phyloP scores from a whole-genome alignment of 257 asterid species.

The Capsicum pubescens region DNA sequence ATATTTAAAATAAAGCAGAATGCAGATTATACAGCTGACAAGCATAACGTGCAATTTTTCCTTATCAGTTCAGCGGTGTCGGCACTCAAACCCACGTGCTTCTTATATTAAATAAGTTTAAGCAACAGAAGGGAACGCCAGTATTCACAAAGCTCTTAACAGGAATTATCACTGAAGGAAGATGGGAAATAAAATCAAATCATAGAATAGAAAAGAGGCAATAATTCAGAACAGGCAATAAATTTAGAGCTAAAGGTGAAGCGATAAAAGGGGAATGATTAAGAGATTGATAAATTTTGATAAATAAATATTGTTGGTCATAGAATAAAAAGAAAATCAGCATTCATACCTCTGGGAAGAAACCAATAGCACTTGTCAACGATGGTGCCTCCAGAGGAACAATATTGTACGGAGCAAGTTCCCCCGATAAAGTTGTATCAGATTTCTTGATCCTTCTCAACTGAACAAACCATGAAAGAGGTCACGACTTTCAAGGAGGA shows the following conservation, averaged over 20 bases:
- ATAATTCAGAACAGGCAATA: not conserved
- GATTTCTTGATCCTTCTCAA: constrained; percentile 80
- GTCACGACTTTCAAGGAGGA: not conserved
- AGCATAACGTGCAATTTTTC: constrained; percentile 1
- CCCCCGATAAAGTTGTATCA: constrained; percentile 73
- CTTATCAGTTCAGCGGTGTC: constrained; percentile 3
- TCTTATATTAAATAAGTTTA: not conserved
- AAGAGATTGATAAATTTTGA: constrained; percentile 2
- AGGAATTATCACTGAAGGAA: not conserved
- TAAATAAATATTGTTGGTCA: not conserved
- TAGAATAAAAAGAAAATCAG: not conserved
- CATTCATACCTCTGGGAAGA: constrained; percentile 85
- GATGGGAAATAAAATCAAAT: not conserved
- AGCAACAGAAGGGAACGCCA: not conserved
- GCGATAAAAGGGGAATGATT: not conserved
- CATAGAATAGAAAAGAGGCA: not conserved
- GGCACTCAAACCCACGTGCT: not conserved
- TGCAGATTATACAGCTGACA: not conserved
- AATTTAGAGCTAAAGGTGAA: not conserved
- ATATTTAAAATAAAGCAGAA: not conserved
- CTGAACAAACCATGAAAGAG: constrained; percentile 49
- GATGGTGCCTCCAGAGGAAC: constrained; percentile 91
- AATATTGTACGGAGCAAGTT: constrained; percentile 81
- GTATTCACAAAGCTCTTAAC: not conserved
- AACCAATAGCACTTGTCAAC: constrained; percentile 83